These are phyloP conservation scores for Pyricularia grisea DNA, from an alignment of 2,329 filamentous ascomycete genomes.

Conservation along the genomic window DNA sequence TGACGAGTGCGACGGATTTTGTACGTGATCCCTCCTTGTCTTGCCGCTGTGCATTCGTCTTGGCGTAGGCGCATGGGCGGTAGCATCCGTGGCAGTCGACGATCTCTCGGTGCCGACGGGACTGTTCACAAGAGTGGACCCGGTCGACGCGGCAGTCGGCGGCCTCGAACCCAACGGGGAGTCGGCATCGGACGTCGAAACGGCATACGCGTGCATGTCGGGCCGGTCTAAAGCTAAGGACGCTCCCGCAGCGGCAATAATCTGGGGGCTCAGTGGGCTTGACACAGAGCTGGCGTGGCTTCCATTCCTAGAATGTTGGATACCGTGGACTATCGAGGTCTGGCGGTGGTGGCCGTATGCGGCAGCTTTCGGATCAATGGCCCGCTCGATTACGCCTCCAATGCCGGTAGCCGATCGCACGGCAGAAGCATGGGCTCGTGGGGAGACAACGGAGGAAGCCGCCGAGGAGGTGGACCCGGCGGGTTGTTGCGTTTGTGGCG, in stretches of 20 bases:
- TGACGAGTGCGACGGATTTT: slow-evolving; percentile 69
- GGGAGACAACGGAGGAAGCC: slow-evolving; percentile 17
- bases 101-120: slow-evolving; percentile 31
- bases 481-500: slow-evolving; percentile 16
- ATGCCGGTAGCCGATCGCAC: slow-evolving; percentile 28
- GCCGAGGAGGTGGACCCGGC: slow-evolving; percentile 15
- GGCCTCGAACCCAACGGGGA: slow-evolving; percentile 28
- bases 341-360: slow-evolving; percentile 85
- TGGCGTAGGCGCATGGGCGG: slow-evolving; percentile 27
- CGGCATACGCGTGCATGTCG: slow-evolving; percentile 38
- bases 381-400: slow-evolving; percentile 36
- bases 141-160: slow-evolving; percentile 19
- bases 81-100: slow-evolving; percentile 35
- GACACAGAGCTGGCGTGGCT: slow-evolving; percentile 72
- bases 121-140: slow-evolving; percentile 7
- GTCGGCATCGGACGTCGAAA: slow-evolving; percentile 31
- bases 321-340: slow-evolving; percentile 93
- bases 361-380: slow-evolving; percentile 44
- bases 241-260: slow-evolving; percentile 61
- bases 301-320: slow-evolving; percentile 86
- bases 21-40: slow-evolving; percentile 60
- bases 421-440: slow-evolving; percentile 28
- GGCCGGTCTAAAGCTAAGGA: slow-evolving; percentile 41
- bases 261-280: slow-evolving; percentile 80
- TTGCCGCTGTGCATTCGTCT: slow-evolving; percentile 57